phyloP scores from a whole-genome alignment of 2,329 filamentous ascomycete species.

The Xylariales sp. region DNA sequence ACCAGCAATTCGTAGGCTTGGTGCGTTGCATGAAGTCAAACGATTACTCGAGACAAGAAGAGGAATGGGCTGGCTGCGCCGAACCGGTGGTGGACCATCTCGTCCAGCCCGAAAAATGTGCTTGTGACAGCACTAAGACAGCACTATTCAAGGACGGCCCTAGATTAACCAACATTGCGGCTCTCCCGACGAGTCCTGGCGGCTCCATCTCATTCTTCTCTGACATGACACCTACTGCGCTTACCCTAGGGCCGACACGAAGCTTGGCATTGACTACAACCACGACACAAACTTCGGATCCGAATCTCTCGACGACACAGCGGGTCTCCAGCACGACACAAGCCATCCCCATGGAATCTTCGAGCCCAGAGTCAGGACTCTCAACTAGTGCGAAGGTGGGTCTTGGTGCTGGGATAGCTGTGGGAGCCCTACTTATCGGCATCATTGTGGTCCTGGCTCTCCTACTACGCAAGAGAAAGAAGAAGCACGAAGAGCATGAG shows the following conservation, averaged over 20 bases:
- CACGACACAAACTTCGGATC: no score
- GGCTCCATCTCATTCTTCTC: no score
- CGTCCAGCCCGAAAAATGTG: not conserved
- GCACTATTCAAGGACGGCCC: no score
- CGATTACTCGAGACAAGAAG: not conserved
- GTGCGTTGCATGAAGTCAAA: conserved; percentile 18
- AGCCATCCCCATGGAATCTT: not conserved
- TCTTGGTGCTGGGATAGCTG: not conserved
- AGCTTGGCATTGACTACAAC: no score
- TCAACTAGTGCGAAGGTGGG: not conserved
- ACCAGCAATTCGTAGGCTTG: conserved; percentile 17
- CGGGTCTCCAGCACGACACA: no score
- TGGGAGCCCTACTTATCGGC: not conserved
- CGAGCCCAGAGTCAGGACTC: not conserved
- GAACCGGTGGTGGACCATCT: conserved; percentile 8
- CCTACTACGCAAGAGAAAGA: not conserved
- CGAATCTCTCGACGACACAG: not conserved
- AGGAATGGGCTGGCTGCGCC: conserved; percentile 15
- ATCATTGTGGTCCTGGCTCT: not conserved
- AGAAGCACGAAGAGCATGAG: not conserved
- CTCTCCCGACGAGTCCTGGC: no score
- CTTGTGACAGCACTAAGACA: no score
- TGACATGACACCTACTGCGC: no score
- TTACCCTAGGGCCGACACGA: no score
- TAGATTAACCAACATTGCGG: no score